Evolutionary conservation across 805 yeast genomes (phyloP).

Genomic region (Soucietia sequanensis): DNA sequence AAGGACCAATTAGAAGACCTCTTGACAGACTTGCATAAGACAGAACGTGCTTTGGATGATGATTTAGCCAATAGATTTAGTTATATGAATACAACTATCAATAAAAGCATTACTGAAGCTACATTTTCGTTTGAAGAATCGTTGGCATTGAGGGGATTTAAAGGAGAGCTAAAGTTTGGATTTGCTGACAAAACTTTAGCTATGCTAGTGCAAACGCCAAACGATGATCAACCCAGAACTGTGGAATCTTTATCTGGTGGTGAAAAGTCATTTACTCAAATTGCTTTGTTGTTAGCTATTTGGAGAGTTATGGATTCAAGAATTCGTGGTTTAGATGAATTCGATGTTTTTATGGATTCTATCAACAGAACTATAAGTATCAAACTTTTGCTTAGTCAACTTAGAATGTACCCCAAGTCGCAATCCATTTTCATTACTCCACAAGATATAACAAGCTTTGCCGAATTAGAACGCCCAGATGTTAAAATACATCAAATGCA

Average conservation of each 20-base stretch:
- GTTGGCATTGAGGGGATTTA: constrained; percentile 64
- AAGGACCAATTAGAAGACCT: constrained; percentile 43
- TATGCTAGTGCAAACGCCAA: constrained; percentile 61
- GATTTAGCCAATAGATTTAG: constrained; percentile 33
- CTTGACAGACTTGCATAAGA: constrained; percentile 31
- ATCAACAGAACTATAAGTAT: constrained; percentile 82
- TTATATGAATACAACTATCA: constrained; percentile 31
- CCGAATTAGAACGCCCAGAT: constrained; percentile 50
- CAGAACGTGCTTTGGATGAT: constrained; percentile 21
- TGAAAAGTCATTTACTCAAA: constrained; percentile 91
- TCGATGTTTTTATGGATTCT: constrained; percentile 97
- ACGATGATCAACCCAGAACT: constrained; percentile 57
- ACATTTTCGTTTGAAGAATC: constrained; percentile 53
- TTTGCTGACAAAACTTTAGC: constrained; percentile 48
- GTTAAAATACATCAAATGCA: constrained; percentile 65
- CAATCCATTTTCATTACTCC: constrained; percentile 95
- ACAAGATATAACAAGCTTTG: constrained; percentile 75
- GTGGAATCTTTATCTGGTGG: constrained; percentile 93
- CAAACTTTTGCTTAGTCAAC: constrained; percentile 65
- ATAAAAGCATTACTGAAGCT: constrained; percentile 30
- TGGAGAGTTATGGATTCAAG: constrained; percentile 92
- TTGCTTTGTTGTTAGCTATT: constrained; percentile 80
- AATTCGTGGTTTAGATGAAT: constrained; percentile 90
- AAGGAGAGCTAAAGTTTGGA: constrained; percentile 70
- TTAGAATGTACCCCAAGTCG: constrained; percentile 60